phyloP scores from a whole-genome alignment of 768 basidiomycete genomes.

The Porphyrellus cyaneotinctus region DNA sequence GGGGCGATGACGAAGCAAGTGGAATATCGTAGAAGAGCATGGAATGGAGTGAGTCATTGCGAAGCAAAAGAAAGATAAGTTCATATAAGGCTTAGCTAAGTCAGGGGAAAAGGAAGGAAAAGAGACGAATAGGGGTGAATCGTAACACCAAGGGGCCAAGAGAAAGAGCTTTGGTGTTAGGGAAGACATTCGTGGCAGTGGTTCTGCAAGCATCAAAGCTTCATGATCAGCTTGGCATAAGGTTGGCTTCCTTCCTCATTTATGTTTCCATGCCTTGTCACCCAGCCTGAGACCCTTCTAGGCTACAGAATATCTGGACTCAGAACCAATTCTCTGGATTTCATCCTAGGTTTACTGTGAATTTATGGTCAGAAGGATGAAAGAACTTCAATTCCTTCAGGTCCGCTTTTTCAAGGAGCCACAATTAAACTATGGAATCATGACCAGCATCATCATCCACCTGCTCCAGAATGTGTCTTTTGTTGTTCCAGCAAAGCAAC shows the following conservation, averaged over 20 bases:
- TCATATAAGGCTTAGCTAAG: no score
- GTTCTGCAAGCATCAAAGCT: not conserved
- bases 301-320: conserved; percentile 4
- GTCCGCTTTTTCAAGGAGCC: conserved; percentile 5
- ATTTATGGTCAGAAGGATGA: not conserved
- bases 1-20: no score
- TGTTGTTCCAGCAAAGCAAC: not conserved
- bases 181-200: conserved; percentile 5
- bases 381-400: conserved; percentile 2
- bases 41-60: no score
- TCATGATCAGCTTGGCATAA: not conserved
- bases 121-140: no score
- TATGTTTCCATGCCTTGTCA: no score
- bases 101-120: no score
- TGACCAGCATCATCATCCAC: conserved; percentile 7
- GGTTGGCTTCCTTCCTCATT: no score
- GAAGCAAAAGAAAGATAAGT: no score
- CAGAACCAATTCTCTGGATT: conserved; percentile 5
- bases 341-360: not conserved
- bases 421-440: not conserved
- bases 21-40: no score
- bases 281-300: not conserved
- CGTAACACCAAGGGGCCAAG: not conserved
- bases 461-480: conserved; percentile 5
- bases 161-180: not conserved